Base-by-base conservation (phyloP, 208 protist species). In the Naegleria fowleri region DNA sequence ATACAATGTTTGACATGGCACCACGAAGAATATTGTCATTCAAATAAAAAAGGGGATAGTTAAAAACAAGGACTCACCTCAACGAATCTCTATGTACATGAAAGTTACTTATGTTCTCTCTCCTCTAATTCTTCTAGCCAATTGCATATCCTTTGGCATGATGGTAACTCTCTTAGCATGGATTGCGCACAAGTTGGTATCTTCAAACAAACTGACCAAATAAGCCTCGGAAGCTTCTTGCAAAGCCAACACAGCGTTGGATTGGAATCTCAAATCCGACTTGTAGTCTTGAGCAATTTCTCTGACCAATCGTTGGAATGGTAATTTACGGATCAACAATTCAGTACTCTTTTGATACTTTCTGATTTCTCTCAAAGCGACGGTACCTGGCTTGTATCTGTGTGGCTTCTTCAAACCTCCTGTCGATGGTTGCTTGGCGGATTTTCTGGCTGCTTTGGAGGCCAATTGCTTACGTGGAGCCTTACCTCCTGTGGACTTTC, bases 331-430 rank as follows among this genome's bases (percentile, higher is more conserved):
- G 87, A 98, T 96, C 85, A 98, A 95, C 90, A 98, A 95, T 91
- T 97, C 95, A 41, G 96, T 97, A 90, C 92, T 93, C 93, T 95
- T 95, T 94, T 96, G 95, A 94, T 95, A 96, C 85, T 92, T 93
- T 90, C 97, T 94, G 95, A 99, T 99, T 95, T 99, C 98, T 93
- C 98, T 95, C 87, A 99, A 96, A 52, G 98, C 98, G 51, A 99
- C 98, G 33, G 98, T 99, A 92, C 98, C 98, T 91, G 98, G 98
- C 92, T 97, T 94, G 96, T 97, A 99, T 91, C 98, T 93, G 92
- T 99, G 98, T 76, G 98, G 96, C 95, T 98, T 98, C 96, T 99
- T 99, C 83, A 99, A 94, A 91, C 98, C 98, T 43, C 97, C 95
- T 87, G 94, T 94, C 52, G 93, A 88, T 33, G 52, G 93, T 92